phyloP scores from a whole-genome alignment of 225 moss, liverwort and hornwort species.

The Lunularia cruciata region DNA sequence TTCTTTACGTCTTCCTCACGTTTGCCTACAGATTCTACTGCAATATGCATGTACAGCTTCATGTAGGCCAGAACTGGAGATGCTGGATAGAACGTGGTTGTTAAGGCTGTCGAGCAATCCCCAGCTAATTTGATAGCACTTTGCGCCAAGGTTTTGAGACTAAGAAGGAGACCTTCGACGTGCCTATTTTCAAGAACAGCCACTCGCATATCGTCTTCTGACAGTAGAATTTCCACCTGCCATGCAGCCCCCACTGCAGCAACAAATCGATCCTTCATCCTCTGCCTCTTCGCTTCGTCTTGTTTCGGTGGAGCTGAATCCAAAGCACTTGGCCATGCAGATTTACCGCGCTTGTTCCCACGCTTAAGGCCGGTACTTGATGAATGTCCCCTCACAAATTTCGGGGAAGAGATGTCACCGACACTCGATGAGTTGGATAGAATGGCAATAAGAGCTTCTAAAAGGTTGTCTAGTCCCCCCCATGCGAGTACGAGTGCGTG shows the following conservation, averaged over 20 bases:
- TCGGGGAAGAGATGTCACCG: constrained; percentile 1
- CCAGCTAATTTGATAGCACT: constrained; percentile 26
- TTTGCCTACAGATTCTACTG: constrained; percentile 11
- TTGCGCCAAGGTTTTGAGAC: constrained; percentile 35
- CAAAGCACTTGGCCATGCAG: constrained; percentile 20
- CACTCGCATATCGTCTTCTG: constrained; percentile 36
- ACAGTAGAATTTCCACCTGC: constrained; percentile 52
- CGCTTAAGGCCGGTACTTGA: constrained; percentile 2
- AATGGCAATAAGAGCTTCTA: constrained; percentile 31
- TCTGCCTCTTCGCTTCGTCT: constrained; percentile 13
- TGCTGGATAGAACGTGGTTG: constrained; percentile 26
- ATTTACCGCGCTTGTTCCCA: constrained; percentile 27
- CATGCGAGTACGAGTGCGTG: constrained; percentile 45
- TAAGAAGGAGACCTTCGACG: constrained; percentile 32
- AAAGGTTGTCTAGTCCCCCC: constrained; percentile 48
- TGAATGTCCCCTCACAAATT: constrained; percentile 13
- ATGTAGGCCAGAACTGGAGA: constrained; percentile 44
- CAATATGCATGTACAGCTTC: constrained; percentile 46
- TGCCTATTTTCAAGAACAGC: constrained; percentile 35
- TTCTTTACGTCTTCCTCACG: constrained; percentile 10
- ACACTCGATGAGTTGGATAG: constrained; percentile 19
- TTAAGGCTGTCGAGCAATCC: constrained; percentile 7
- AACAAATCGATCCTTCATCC: constrained; percentile 22
- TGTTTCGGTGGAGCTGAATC: constrained; percentile 11
- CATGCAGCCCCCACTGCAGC: constrained; percentile 46